phyloP scores from a whole-genome alignment of 1,139 yeast genomes.

The Hanseniaspora gamundiae region DNA sequence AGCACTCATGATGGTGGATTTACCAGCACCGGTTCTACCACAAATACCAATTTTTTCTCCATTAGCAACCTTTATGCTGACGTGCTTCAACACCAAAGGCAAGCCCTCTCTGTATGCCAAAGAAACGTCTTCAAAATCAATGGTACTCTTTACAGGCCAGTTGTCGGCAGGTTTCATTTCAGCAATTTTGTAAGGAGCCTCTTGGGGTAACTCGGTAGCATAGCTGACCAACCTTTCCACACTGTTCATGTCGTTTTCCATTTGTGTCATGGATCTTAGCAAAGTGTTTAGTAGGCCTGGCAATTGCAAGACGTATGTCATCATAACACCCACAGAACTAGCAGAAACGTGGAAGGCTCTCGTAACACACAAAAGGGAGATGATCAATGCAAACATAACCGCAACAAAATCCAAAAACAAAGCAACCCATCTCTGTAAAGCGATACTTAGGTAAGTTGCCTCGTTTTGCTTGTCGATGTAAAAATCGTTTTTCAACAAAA shows the following conservation, averaged over 20 bases:
- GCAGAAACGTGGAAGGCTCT: constrained; percentile 50
- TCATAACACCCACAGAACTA: constrained; percentile 57
- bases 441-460: constrained; percentile 39
- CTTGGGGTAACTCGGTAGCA: constrained; percentile 53
- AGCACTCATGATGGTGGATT: constrained; percentile 55
- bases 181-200: constrained; percentile 39
- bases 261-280: constrained; percentile 44
- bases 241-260: constrained; percentile 70
- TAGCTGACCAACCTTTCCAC: constrained; percentile 65
- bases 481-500: constrained; percentile 31
- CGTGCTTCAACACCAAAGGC: constrained; percentile 46
- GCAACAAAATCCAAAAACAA: constrained; percentile 37
- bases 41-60: constrained; percentile 61
- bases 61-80: constrained; percentile 33
- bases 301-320: constrained; percentile 44
- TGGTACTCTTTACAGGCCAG: constrained; percentile 47
- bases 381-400: constrained; percentile 30
- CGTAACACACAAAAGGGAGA: constrained; percentile 47
- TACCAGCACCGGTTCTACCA: constrained; percentile 76
- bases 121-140: constrained; percentile 39
- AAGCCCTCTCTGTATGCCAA: constrained; percentile 56
- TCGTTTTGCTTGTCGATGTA: constrained; percentile 43
- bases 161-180: constrained; percentile 36
- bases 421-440: constrained; percentile 52
- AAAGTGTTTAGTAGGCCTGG: constrained; percentile 30